These are phyloP conservation scores for Rhodomyrtus tomentosa DNA, from an alignment of 345 rosid species.

Conservation along the genomic window DNA sequence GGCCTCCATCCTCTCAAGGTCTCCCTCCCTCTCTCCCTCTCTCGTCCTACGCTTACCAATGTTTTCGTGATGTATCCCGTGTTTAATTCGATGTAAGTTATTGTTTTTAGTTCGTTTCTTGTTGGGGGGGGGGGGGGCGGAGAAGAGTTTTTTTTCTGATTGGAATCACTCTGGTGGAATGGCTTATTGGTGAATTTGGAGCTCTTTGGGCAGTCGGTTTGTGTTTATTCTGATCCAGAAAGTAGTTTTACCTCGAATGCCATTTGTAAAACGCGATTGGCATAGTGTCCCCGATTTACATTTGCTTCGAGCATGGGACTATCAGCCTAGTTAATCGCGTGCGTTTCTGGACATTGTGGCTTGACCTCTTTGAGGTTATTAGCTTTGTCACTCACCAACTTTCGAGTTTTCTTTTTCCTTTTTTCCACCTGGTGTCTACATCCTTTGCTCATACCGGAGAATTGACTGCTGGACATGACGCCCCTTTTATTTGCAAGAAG, in stretches of 20 bases:
- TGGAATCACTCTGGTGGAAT: not conserved
- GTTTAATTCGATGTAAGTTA: not conserved
- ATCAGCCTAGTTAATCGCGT: not conserved
- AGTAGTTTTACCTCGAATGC: not conserved
- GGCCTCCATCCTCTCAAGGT: conserved; percentile 93
- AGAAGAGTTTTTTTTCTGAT: not conserved
- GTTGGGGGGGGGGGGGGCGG: not conserved
- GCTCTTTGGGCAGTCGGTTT: not conserved
- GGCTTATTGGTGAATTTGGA: not conserved
- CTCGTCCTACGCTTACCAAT: not conserved
- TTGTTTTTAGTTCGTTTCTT: not conserved
- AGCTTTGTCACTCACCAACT: no score
- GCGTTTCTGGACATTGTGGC: not conserved
- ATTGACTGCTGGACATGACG: not conserved
- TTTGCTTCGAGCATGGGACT: not conserved
- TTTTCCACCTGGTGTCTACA: no score
- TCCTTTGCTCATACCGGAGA: not conserved
- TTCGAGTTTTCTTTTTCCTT: no score
- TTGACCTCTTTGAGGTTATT: not conserved
- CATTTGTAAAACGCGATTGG: not conserved
- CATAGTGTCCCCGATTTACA: not conserved
- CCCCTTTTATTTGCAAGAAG: not conserved
- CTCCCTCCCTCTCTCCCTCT: not conserved
- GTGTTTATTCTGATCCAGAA: not conserved
- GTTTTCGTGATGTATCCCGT: not conserved